Evolutionary conservation across 2,329 filamentous ascomycete genomes (phyloP).

Genomic region (Colletotrichum sp.): DNA sequence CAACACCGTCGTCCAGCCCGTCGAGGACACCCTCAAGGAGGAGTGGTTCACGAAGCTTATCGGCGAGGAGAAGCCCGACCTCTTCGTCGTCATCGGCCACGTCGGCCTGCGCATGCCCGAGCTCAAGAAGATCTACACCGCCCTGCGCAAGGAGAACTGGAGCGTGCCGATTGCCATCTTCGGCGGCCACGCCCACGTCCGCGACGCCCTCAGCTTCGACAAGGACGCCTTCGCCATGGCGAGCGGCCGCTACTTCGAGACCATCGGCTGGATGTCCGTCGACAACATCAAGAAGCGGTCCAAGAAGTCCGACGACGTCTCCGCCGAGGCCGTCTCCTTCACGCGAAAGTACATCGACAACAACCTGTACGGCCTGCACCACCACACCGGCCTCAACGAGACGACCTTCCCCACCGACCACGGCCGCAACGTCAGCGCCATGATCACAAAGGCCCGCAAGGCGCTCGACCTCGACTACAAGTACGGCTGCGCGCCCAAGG

Average conservation of each 20-base stretch:
- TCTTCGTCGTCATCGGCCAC: constrained; percentile 88
- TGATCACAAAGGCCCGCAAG: constrained; percentile 74
- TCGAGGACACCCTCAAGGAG: constrained; percentile 81
- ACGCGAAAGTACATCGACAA: constrained; percentile 90
- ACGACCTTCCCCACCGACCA: constrained; percentile 77
- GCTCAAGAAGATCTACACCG: constrained; percentile 77
- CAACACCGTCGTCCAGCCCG: constrained; percentile 84
- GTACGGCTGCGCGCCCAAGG: constrained; percentile 83
- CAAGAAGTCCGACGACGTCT: constrained; percentile 29
- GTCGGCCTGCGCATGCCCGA: constrained; percentile 83
- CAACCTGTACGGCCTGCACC: constrained; percentile 83
- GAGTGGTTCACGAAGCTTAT: constrained; percentile 90
- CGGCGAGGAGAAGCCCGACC: constrained; percentile 81
- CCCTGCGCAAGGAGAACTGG: constrained; percentile 78
- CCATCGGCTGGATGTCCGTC: constrained; percentile 91
- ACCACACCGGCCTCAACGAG: constrained; percentile 78
- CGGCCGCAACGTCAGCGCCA: constrained; percentile 72
- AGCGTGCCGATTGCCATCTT: constrained; percentile 90
- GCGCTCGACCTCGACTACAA: constrained; percentile 73
- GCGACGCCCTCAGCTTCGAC: constrained; percentile 84
- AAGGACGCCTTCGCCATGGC: constrained; percentile 79
- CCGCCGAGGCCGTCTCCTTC: constrained; percentile 59
- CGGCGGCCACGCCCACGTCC: constrained; percentile 88
- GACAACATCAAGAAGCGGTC: constrained; percentile 58
- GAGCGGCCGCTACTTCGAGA: constrained; percentile 93